Percentiles rank a stretch among this genome's conserved stretches.
Evolutionary conservation across 345 rosid species (phyloP).

Genomic region (Turritis glabra): DNA sequence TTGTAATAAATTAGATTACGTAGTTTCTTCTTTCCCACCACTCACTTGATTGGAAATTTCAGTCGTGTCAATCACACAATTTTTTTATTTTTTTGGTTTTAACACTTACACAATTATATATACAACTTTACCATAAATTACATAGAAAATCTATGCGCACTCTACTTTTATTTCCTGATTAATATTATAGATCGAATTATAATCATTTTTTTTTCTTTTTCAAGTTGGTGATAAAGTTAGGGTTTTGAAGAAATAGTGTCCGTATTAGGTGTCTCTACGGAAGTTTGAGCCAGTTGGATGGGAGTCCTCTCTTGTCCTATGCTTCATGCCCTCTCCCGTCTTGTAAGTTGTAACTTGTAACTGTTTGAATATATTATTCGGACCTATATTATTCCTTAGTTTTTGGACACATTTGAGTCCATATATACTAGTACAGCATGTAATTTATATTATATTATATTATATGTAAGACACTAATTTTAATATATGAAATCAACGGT

Average conservation of each 20-base stretch:
- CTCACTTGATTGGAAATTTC: constrained; percentile 25
- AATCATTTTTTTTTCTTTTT: background rate
- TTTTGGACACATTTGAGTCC: constrained; percentile 30
- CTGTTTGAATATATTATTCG: constrained; percentile 25
- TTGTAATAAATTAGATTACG: constrained; percentile 34
- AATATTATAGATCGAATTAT: background rate
- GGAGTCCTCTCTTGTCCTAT: constrained; percentile 27
- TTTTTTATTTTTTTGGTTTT: background rate
- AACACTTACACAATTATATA: background rate
- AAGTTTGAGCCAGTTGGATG: constrained; percentile 30
- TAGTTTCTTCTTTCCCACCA: constrained; percentile 35
- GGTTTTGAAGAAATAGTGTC: constrained; percentile 14
- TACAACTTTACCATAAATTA: background rate
- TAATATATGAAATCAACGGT: background rate
- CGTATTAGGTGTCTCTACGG: constrained; percentile 33
- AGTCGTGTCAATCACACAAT: constrained; percentile 5
- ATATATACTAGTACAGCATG: constrained; percentile 11
- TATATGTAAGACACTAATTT: background rate
- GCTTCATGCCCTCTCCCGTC: constrained; percentile 34
- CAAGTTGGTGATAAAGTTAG: background rate
- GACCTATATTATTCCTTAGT: constrained; percentile 7
- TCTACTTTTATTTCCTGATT: background rate
- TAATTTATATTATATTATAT: background rate
- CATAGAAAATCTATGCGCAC: background rate
- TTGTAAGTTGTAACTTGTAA: constrained; percentile 33